phyloP scores from a whole-genome alignment of 192 early-diverging fungal genomes.

The Backusella parvicylindrica region DNA sequence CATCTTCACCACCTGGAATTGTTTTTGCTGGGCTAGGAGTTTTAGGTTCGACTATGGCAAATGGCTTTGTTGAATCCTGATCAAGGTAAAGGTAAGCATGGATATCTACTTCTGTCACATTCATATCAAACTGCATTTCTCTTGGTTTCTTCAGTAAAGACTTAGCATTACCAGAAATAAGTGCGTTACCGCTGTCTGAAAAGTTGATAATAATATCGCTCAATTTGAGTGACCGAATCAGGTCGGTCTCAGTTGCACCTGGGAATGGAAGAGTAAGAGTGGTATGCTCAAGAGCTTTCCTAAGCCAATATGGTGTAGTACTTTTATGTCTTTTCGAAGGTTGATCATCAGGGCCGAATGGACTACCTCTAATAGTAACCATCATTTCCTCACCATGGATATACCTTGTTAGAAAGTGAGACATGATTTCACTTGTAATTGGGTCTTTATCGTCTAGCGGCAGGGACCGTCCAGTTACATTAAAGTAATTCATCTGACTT shows the following conservation, averaged over 20 bases:
- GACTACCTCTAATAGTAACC: slow-evolving; percentile 26
- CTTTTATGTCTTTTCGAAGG: not conserved
- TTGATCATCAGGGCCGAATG: slow-evolving; percentile 20
- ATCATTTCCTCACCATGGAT: slow-evolving; percentile 23
- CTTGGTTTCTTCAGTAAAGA: slow-evolving; percentile 23
- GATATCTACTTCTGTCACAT: slow-evolving; percentile 22
- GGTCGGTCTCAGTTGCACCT: slow-evolving; percentile 27
- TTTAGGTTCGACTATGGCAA: slow-evolving; percentile 22
- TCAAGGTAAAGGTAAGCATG: slow-evolving; percentile 24
- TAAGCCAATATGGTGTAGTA: slow-evolving; percentile 27
- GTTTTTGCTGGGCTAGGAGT: slow-evolving; percentile 22
- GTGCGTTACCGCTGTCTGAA: slow-evolving; percentile 11
- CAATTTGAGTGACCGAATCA: slow-evolving; percentile 26
- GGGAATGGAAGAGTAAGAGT: slow-evolving; percentile 31
- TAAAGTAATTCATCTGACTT: slow-evolving; percentile 23
- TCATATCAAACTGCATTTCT: slow-evolving; percentile 31
- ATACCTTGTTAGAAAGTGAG: slow-evolving; percentile 24
- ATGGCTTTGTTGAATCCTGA: slow-evolving; percentile 17
- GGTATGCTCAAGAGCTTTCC: slow-evolving; percentile 13
- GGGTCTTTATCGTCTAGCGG: slow-evolving; percentile 11
- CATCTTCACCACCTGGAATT: not conserved
- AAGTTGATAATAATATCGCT: slow-evolving; percentile 32
- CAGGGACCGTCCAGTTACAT: slow-evolving; percentile 24
- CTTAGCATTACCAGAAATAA: slow-evolving; percentile 31
- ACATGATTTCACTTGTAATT: not conserved